phyloP scores from a whole-genome alignment of 805 yeast genomes.

The Kockiozyma suomiensis region DNA sequence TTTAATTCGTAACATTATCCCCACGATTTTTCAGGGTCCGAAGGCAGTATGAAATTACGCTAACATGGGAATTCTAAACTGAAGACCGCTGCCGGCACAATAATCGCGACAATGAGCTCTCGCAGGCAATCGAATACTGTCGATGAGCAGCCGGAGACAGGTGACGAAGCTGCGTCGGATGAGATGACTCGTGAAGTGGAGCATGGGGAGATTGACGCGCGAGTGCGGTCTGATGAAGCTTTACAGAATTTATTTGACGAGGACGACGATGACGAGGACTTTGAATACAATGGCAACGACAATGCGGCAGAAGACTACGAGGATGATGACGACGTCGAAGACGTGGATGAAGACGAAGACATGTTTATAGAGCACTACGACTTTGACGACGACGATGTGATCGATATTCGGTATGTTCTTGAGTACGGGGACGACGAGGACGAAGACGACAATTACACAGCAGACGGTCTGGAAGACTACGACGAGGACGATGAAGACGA shows the following conservation, averaged over 20 bases:
- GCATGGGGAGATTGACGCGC: background rate
- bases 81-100: background rate
- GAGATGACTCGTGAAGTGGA: background rate
- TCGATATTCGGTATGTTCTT: constrained; percentile 1
- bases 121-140: background rate
- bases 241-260: constrained; percentile 7
- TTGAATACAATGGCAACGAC: constrained; percentile 9
- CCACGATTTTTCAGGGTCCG: background rate
- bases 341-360: constrained; percentile 20
- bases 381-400: constrained; percentile 22
- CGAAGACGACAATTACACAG: constrained; percentile 18
- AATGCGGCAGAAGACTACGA: constrained; percentile 13
- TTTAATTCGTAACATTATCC: background rate
- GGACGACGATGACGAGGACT: constrained; percentile 17
- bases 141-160: background rate
- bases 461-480: constrained; percentile 19
- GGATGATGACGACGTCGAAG: constrained; percentile 17
- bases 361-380: constrained; percentile 7
- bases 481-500: constrained; percentile 14
- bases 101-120: background rate
- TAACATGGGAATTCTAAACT: background rate
- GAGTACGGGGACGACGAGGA: constrained; percentile 10
- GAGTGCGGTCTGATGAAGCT: background rate
- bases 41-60: background rate
- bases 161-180: background rate